These are phyloP conservation scores for Brasilioporus rufonigricans DNA, from an alignment of 768 basidiomycete species.

Conservation along the genomic window DNA sequence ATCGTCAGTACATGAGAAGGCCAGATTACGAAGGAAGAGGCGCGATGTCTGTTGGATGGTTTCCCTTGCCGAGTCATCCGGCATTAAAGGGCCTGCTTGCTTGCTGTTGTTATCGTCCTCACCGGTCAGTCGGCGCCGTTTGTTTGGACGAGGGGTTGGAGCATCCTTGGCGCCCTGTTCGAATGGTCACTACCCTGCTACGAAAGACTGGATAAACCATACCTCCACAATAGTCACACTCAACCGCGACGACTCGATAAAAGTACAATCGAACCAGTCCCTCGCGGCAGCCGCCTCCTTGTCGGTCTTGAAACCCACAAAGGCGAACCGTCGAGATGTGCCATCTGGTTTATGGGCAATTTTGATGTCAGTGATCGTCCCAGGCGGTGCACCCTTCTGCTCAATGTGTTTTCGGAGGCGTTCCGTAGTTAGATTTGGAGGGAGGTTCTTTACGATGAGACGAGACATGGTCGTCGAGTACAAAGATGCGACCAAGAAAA, in stretches of 20 bases:
- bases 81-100: conserved; percentile 2
- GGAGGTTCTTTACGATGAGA: conserved; percentile 80
- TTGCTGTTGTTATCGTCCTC: conserved; percentile 36
- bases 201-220: neutral
- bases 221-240: conserved; percentile 78
- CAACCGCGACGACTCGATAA: conserved; percentile 76
- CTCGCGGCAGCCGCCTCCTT: conserved; percentile 71
- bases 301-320: conserved; percentile 84
- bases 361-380: conserved; percentile 83
- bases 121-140: conserved; percentile 61
- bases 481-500: neutral
- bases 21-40: conserved; percentile 92
- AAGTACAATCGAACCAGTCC: conserved; percentile 84
- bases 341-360: conserved; percentile 76
- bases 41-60: conserved; percentile 74
- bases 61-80: conserved; percentile 35
- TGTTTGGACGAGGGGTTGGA: conserved; percentile 65
- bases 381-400: conserved; percentile 55
- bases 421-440: conserved; percentile 61
- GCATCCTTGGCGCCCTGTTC: conserved; percentile 65
- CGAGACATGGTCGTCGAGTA: conserved; percentile 59
- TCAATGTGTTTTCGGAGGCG: conserved; percentile 69
- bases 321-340: conserved; percentile 84
- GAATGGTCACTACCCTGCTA: conserved; percentile 2
- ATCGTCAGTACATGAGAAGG: conserved; percentile 74